A percentile compares a stretch with the other conserved stretches of the same genome.
Evolutionary conservation across 1,284 basidiomycete species (phyloP).

Genomic region (Flammula alnicola): DNA sequence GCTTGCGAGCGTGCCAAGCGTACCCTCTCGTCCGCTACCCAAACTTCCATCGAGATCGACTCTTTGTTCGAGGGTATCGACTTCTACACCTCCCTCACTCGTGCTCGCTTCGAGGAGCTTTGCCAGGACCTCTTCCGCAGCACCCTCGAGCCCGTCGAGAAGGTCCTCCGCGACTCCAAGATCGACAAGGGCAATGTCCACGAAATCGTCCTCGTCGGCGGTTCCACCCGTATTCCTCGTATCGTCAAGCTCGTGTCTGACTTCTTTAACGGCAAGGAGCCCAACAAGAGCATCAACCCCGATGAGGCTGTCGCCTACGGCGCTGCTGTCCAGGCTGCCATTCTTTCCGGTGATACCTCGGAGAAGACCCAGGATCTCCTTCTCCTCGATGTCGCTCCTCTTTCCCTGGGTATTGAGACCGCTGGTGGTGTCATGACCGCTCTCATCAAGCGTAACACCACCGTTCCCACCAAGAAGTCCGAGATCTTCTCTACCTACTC

Average conservation of each 20-base stretch:
- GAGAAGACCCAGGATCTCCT: constrained; percentile 98
- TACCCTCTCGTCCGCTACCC: constrained; percentile 95
- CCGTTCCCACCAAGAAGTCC: constrained; percentile 98
- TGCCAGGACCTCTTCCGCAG: constrained; percentile 97
- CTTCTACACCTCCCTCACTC: constrained; percentile 98
- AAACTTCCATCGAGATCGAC: constrained; percentile 98
- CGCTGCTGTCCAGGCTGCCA: constrained; percentile 98
- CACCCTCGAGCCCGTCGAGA: constrained; percentile 98
- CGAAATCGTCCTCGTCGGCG: constrained; percentile 98
- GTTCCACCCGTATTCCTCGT: constrained; percentile 98
- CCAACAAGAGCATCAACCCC: constrained; percentile 98
- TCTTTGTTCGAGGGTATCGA: constrained; percentile 98
- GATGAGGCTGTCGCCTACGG: constrained; percentile 99
- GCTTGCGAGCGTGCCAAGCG: constrained; percentile 99
- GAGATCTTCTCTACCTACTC: constrained; percentile 99
- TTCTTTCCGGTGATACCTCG: constrained; percentile 96
- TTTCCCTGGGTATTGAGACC: constrained; percentile 98
- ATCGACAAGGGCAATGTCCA: constrained; percentile 95
- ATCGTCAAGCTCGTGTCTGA: constrained; percentile 98
- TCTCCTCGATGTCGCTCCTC: constrained; percentile 94
- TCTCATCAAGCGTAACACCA: constrained; percentile 98
- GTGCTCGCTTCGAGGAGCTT: constrained; percentile 98
- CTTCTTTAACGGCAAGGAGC: constrained; percentile 98
- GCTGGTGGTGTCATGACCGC: constrained; percentile 99
- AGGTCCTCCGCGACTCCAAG: constrained; percentile 97